Evolutionary conservation across 2,329 filamentous ascomycete species (phyloP), one percentile per base, ranked within the genome.

Genomic region (Zalaria sp.): DNA sequence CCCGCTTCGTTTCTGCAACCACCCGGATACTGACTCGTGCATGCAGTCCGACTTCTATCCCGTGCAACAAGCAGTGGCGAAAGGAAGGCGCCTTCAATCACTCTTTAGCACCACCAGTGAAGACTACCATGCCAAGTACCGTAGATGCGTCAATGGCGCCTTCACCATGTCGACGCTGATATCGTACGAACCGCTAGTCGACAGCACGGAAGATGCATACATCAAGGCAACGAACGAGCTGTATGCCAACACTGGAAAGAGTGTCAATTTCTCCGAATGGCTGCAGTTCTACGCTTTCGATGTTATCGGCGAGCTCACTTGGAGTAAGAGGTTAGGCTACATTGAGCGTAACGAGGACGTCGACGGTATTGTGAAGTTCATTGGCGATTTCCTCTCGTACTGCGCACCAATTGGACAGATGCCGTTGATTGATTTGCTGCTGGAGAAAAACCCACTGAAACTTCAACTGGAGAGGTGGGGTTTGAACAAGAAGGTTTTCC

Each of bases 261-360:
- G 60, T 25, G 83, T 78, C 52, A 73, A 83, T 53, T 80, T 85
- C 43, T 75, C 76, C 1, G 66, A 69, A 43, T 87, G 83, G 83
- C 63, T 88, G 43, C 83, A 88, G 53, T 87, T 79, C 55, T 87
- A 83, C 50, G 83, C 83, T 0, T 88, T 88, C 52, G 83, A 88
- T 54, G 82, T 87, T 9, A 86, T 86, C 47, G 81, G 81, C 4
- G 78, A 83, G 46, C 73, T 87, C 52, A 86, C 81, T 0, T 87
- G 83, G 61, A 78, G 75, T 56, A 83, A 83, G 56, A 69, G 80
- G 0, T 72, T 86, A 44, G 83, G 83, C 0, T 88, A 88, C 49
- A 62, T 88, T 2, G 81, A 88, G 57, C 71, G 73, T 54, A 79
- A 84, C 39, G 70, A 79, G 53, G 83, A 88, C 47, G 75, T 88